These are phyloP conservation scores for Rossbeevera mucosa DNA, from an alignment of 768 basidiomycete species.

Conservation along the genomic window DNA sequence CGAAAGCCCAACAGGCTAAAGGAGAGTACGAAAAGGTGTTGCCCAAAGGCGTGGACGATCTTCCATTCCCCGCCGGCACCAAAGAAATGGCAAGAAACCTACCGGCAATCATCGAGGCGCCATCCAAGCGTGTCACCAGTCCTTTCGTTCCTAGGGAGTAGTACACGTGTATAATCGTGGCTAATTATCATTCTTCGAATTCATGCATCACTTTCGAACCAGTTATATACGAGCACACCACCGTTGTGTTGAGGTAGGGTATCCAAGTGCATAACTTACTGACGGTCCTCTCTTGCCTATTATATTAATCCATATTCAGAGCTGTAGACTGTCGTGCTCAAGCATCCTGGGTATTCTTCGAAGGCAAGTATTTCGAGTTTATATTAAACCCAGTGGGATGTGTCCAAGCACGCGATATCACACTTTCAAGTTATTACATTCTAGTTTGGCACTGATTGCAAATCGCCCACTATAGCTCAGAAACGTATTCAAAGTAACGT, in stretches of 20 bases:
- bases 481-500: not conserved
- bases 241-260: not conserved
- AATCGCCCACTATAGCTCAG: not conserved
- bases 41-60: conserved; percentile 73
- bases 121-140: conserved; percentile 66
- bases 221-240: not conserved
- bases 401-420: too few relatives aligned
- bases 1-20: conserved; percentile 61
- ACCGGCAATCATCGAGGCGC: conserved; percentile 65
- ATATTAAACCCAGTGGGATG: not conserved
- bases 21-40: conserved; percentile 73
- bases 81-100: conserved; percentile 63
- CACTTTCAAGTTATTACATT: too few relatives aligned
- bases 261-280: not conserved
- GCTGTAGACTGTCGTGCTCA: not conserved
- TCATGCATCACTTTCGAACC: not conserved
- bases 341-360: not conserved
- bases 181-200: conserved; percentile 4
- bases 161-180: conserved; percentile 13
- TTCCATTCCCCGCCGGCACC: conserved; percentile 93
- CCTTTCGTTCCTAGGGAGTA: conserved; percentile 77
- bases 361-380: too few relatives aligned
- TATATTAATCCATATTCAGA: too few relatives aligned
- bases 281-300: not conserved
- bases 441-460: too few relatives aligned